Evolutionary conservation across 78 protist species (phyloP).

Genomic region (Andalucia godoyi): DNA sequence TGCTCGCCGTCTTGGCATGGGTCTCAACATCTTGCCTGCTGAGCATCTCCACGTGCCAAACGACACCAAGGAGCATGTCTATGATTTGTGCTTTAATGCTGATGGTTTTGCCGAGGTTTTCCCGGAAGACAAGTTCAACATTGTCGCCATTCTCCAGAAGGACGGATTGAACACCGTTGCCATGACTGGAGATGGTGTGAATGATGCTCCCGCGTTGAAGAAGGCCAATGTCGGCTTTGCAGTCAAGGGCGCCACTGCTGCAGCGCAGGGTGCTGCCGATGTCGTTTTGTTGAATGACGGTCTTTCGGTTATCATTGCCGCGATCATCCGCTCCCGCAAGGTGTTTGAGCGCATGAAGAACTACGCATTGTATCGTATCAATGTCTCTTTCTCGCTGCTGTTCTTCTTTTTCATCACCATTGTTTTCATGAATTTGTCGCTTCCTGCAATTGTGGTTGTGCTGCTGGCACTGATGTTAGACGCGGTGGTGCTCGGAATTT

Average conservation of each 20-base stretch:
- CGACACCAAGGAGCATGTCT: neutral
- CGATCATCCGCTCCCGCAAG: slow-evolving; percentile 45
- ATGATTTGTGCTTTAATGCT: slow-evolving; percentile 42
- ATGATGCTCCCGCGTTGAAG: slow-evolving; percentile 60
- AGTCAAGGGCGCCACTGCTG: slow-evolving; percentile 55
- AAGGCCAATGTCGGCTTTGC: slow-evolving; percentile 31
- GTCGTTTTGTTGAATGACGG: slow-evolving; percentile 64
- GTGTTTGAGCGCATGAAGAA: slow-evolving; percentile 74
- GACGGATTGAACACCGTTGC: slow-evolving; percentile 7
- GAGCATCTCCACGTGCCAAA: slow-evolving; percentile 31
- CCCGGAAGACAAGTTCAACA: slow-evolving; percentile 81
- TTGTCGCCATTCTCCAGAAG: slow-evolving; percentile 44
- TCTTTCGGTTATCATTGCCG: slow-evolving; percentile 62
- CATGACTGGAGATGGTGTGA: slow-evolving; percentile 60
- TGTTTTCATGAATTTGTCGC: no score
- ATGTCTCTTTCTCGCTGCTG: no score
- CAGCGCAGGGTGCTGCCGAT: slow-evolving; percentile 77
- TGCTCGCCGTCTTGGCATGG: slow-evolving; percentile 61
- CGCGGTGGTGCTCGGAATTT: slow-evolving; percentile 60
- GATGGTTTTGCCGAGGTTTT: slow-evolving; percentile 76
- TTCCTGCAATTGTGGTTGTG: slow-evolving; percentile 67
- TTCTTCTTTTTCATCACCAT: no score
- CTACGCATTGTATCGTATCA: no score
- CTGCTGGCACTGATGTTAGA: slow-evolving; percentile 61
- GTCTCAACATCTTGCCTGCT: slow-evolving; percentile 36